phyloP scores from a whole-genome alignment of 352 stramenopile species.

The Chrysophaeum taylorii region DNA sequence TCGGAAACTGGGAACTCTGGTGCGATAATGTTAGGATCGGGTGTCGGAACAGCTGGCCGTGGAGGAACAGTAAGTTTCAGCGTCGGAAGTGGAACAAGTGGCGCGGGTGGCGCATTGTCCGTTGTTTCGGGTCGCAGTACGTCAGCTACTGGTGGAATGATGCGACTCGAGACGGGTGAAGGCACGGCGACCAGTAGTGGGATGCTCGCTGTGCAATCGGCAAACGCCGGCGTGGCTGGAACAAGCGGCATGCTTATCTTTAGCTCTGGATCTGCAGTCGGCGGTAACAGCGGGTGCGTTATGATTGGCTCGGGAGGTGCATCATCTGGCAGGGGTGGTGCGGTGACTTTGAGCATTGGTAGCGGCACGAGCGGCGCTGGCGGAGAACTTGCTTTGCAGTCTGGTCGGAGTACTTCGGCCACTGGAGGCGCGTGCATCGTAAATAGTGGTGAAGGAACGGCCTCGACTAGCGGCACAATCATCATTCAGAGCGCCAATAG shows the following conservation, averaged over 20 bases:
- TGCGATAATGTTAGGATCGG: neutral
- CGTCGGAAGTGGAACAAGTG: neutral
- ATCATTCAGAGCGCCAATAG: neutral
- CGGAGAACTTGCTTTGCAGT: slow-evolving; percentile 14
- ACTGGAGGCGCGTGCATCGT: slow-evolving; percentile 13
- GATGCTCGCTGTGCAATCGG: neutral
- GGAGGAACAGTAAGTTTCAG: neutral
- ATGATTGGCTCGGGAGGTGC: slow-evolving; percentile 19
- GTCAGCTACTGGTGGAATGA: neutral
- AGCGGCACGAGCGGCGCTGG: slow-evolving; percentile 16
- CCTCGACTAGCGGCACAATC: neutral
- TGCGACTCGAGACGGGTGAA: neutral
- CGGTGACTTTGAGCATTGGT: slow-evolving; percentile 23
- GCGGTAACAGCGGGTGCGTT: slow-evolving; percentile 22
- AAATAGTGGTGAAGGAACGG: neutral
- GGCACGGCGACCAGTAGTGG: neutral
- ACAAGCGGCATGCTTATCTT: slow-evolving; percentile 11
- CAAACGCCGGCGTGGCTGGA: neutral
- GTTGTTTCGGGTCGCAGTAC: neutral
- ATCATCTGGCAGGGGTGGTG: slow-evolving; percentile 20
- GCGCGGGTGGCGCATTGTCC: neutral
- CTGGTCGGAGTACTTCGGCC: slow-evolving; percentile 12
- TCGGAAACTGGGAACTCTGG: neutral
- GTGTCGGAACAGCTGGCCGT: neutral
- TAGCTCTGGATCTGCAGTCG: slow-evolving; percentile 20